Evolutionary conservation across 2,329 filamentous ascomycete genomes (phyloP).

Genomic region (Cordyceps cateniannulata): DNA sequence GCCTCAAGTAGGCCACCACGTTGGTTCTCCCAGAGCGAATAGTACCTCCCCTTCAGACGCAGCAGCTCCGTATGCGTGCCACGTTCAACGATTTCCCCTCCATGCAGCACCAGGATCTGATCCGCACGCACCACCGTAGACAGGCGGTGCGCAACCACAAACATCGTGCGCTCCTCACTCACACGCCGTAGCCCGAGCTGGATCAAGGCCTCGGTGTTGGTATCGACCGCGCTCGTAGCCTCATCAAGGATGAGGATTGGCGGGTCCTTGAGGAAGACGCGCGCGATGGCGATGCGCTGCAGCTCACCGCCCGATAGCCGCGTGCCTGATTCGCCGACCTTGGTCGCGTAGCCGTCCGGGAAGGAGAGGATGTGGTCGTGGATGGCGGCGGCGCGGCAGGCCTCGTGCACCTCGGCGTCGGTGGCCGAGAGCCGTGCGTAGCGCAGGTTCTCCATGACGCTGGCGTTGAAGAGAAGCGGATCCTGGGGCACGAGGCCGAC

Average conservation of each 20-base stretch:
- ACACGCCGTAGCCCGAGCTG: slow-evolving; percentile 45
- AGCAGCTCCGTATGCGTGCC: slow-evolving; percentile 44
- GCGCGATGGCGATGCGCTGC: slow-evolving; percentile 53
- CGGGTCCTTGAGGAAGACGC: slow-evolving; percentile 62
- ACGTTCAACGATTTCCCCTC: slow-evolving; percentile 43
- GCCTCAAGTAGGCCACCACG: background rate
- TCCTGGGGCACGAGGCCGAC: slow-evolving; percentile 41
- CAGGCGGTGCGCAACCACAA: slow-evolving; percentile 49
- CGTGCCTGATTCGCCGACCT: slow-evolving; percentile 46
- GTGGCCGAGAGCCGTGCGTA: slow-evolving; percentile 44
- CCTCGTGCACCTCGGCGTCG: slow-evolving; percentile 42
- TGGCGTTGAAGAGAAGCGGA: slow-evolving; percentile 45
- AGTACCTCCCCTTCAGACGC: slow-evolving; percentile 38
- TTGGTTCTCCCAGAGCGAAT: slow-evolving; percentile 48
- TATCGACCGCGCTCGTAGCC: slow-evolving; percentile 63
- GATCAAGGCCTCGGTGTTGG: slow-evolving; percentile 52
- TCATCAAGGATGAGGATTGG: slow-evolving; percentile 67
- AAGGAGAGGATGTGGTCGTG: slow-evolving; percentile 49
- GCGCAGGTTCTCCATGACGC: slow-evolving; percentile 48
- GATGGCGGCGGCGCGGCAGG: slow-evolving; percentile 47
- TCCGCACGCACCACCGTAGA: slow-evolving; percentile 52
- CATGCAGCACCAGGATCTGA: slow-evolving; percentile 47
- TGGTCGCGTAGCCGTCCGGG: slow-evolving; percentile 46
- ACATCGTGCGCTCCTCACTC: slow-evolving; percentile 43
- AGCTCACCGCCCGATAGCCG: slow-evolving; percentile 55